Conservation (phyloP, 169 alveolate species). For the Plasmodium vinckei region DNA sequence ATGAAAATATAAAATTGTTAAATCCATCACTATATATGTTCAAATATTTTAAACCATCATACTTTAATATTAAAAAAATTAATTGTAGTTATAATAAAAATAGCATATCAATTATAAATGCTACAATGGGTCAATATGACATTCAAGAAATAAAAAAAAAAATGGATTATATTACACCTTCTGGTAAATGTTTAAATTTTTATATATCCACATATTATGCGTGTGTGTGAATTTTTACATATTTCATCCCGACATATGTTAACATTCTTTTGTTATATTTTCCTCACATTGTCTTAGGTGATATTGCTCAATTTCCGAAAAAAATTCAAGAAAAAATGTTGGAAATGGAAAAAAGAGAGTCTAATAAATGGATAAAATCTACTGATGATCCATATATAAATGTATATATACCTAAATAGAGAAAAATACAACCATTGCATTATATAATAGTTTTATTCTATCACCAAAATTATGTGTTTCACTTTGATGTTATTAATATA, state of each 20-base stretch:
- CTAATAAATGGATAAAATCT: constrained; percentile 66
- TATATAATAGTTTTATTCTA: not conserved
- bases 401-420: constrained; percentile 19
- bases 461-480: too few species aligned
- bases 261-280: not conserved
- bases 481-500: too few species aligned
- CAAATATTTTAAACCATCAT: constrained; percentile 75
- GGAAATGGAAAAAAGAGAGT: constrained; percentile 37
- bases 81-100: constrained; percentile 73
- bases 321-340: constrained; percentile 57
- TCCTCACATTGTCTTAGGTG: constrained; percentile 39
- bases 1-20: constrained; percentile 39
- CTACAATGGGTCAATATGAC: constrained; percentile 67
- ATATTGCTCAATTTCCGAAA: constrained; percentile 56
- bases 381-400: constrained; percentile 74
- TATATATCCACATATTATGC: not conserved
- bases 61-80: constrained; percentile 66
- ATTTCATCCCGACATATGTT: not conserved
- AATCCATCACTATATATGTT: constrained; percentile 70
- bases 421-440: not conserved
- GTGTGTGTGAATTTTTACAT: not conserved
- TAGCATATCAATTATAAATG: constrained; percentile 75
- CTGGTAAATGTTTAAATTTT: constrained; percentile 32
- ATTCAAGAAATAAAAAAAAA: constrained; percentile 42
- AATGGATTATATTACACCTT: constrained; percentile 62